Evolutionary conservation across 2,329 filamentous ascomycete species (phyloP), one percentile per base, ranked within the genome.

Genomic region (Venturia pyrina): DNA sequence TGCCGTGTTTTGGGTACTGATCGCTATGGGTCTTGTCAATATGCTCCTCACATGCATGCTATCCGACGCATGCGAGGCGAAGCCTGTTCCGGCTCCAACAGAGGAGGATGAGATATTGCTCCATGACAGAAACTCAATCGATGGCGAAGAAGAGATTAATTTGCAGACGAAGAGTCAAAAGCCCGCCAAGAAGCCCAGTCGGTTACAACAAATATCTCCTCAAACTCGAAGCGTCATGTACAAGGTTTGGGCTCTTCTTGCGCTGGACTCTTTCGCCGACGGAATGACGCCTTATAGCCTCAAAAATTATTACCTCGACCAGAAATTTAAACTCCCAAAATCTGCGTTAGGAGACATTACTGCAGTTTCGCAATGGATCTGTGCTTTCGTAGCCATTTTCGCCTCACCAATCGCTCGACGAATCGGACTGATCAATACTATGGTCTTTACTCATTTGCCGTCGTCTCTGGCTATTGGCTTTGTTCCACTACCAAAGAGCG

Each of bases 201-300:
- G 64, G 2, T 21, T 62, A 68, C 68, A 53, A 70, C 75, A 71
- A 65, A 76, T 74, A 64, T 69, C 65, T 44, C 73, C 3, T 72
- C 85, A n/a, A 17, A 67, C 62, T 43, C 76, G 81, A 10, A 70
- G 76, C 0, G 79, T 87, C 37, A 78, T 89, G 7, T 73, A 83
- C 63, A 84, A 85, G 62, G 79, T 93, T 0, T 89, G 87, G 71
- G 75, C 88, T 11, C 78, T 93, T 1, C 88, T 91, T 70, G 83
- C 82, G 1, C 71, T 91, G 5, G 89, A 92, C 73, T 83, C 86
- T 0, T 83, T 91, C 66, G 65, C 87, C 0, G 88, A 87, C 1
- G 89, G 89, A 1, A 82, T 93, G 73, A 87, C 86, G 3, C 84
- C 75, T 19, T 77, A 76, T 69, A 75, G 75, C 13, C 70, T 78